phyloP scores from a whole-genome alignment of 2,329 filamentous ascomycete genomes.

The Lasiodiplodia gonubiensis region DNA sequence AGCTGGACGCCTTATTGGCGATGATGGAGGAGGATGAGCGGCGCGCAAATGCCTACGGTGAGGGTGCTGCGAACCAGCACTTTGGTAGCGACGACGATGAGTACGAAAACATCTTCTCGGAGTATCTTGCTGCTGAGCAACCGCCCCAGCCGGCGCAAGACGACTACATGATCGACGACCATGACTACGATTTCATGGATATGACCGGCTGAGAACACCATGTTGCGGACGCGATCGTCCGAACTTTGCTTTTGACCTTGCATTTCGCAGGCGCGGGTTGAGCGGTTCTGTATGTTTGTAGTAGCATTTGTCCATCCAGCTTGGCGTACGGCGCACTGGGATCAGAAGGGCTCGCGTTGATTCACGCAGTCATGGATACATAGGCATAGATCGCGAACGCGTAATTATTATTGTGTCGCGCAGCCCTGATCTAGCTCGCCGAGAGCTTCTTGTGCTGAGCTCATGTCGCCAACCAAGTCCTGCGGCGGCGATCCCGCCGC shows the following conservation, averaged over 20 bases:
- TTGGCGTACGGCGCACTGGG: constrained; percentile 5
- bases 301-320: constrained; percentile 3
- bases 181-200: constrained; percentile 43
- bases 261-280: not conserved
- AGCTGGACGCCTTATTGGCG: constrained; percentile 53
- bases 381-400: constrained; percentile 11
- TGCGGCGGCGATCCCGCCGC: constrained; percentile 85
- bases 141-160: constrained; percentile 45
- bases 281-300: constrained; percentile 12
- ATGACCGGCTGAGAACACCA: constrained; percentile 35
- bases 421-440: constrained; percentile 64
- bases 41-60: not conserved
- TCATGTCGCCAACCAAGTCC: constrained; percentile 90
- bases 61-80: constrained; percentile 36
- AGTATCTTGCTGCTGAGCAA: constrained; percentile 40
- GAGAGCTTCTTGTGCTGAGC: constrained; percentile 74
- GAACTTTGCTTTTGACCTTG: not conserved
- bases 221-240: not conserved
- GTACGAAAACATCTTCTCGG: constrained; percentile 68
- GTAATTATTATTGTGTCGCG: constrained; percentile 60
- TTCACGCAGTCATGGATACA: constrained; percentile 9
- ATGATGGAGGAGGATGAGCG: constrained; percentile 47
- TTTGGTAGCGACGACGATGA: constrained; percentile 61
- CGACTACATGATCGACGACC: constrained; percentile 31
- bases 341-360: not conserved